A percentile compares a stretch with the other conserved stretches of the same genome.
Conservation (phyloP, 768 basidiomycete species). For the Rhodotorula toruloides region DNA sequence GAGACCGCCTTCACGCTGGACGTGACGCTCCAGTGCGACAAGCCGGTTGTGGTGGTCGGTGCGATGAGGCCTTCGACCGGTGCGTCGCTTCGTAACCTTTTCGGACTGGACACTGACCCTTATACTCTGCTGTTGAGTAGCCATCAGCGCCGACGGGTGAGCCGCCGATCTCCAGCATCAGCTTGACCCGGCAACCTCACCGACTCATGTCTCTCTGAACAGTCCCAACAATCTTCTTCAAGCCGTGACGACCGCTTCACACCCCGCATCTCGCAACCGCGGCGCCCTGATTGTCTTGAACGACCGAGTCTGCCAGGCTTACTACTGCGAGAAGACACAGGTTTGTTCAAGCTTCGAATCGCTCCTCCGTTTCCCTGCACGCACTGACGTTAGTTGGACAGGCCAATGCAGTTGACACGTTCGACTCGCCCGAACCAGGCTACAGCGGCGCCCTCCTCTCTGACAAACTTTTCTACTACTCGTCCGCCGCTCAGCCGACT, state of each 20-base stretch:
- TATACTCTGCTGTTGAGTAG: too few species aligned
- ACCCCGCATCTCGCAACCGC: conserved; percentile 1
- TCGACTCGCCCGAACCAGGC: conserved; percentile 45
- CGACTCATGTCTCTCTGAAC: too few species aligned
- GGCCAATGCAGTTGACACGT: conserved; percentile 43
- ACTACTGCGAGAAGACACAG: conserved; percentile 44
- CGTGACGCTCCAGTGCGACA: conserved; percentile 44
- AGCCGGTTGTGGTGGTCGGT: conserved; percentile 45
- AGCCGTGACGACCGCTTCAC: conserved; percentile 41
- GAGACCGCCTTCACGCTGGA: conserved; percentile 46
- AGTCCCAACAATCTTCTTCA: conserved; percentile 44
- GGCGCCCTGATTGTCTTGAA: conserved; percentile 46
- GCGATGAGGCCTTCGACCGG: conserved; percentile 46
- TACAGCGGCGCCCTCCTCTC: conserved; percentile 42
- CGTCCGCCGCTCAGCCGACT: conserved; percentile 38
- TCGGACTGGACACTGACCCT: too few species aligned
- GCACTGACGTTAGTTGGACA: too few species aligned
- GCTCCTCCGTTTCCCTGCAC: too few species aligned
- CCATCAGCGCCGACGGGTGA: too few species aligned
- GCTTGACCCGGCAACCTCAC: too few species aligned
- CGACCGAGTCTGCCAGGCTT: conserved; percentile 46
- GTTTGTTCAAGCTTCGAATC: too few species aligned
- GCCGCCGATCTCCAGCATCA: too few species aligned
- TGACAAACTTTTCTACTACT: conserved; percentile 28
- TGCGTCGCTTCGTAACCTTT: too few species aligned